Evolutionary conservation across 192 early-diverging fungal genomes (phyloP), one percentile per base, ranked within the genome.

Genomic region (Coemansia sp.): DNA sequence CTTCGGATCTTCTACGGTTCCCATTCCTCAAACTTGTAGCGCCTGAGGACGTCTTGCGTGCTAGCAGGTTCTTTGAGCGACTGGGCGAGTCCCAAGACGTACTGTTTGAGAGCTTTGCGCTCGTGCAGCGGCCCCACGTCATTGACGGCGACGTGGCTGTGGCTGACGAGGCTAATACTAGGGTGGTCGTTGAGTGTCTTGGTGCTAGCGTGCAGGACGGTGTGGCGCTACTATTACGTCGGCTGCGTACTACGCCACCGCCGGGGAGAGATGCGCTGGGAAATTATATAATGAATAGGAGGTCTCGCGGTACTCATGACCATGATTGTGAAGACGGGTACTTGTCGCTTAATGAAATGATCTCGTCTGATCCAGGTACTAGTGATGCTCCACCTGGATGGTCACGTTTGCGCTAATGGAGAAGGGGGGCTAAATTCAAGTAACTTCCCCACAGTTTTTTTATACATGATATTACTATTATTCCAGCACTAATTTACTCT

Each of bases 151-250:
- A 82, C 34, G 57, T 82, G 0, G 43, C 54, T 1, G 73, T 77
- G 38, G 38, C 65, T 8, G 80, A 82, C 3, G 72, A 68, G 33
- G 52, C 71, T 1, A 82, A 82, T 67, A 49, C 51, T 20, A 51
- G 80, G n/a, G 64, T 82, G 0, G 27, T 82, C 4, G 80, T 82
- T 20, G 80, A 82, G 69, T 73, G 71, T 22, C 47, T 82, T 27
- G 80, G 80, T 18, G 80, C 80, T 2, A 77, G 74, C 36, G 80
- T 82, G 55, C 72, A 76, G 43, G 80, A 82, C 51, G 80, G 80
- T 47, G 71, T 82, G 24, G 80, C 75, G 16, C 40, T 82, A 31
- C 65, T 82, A 34, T 22, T 82, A 52, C 40, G 80, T 15, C 74
- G 72, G 42, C 69, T 82, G 24, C 46, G 68, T 10, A 43, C 43